Percentiles rank a stretch among this genome's conserved stretches.
These are phyloP conservation scores for Entoloma clypeatum DNA, from an alignment of 1,284 basidiomycete genomes.

Conservation along the genomic window DNA sequence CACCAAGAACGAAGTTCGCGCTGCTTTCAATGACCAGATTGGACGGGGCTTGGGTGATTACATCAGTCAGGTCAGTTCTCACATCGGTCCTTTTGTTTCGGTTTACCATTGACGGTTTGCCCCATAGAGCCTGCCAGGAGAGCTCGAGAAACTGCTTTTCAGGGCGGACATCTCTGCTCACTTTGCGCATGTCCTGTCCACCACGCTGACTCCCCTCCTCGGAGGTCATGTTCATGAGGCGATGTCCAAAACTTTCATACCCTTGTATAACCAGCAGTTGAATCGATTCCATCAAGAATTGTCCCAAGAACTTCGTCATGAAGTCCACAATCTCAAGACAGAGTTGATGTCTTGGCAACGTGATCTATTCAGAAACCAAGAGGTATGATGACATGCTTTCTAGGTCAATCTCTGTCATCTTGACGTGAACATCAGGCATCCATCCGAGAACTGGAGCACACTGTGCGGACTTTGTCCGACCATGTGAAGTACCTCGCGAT, in stretches of 20 bases:
- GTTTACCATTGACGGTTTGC: constrained; percentile 11
- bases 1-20: constrained; percentile 72
- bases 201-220: constrained; percentile 64
- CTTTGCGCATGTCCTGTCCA: constrained; percentile 66
- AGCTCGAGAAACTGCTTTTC: constrained; percentile 72
- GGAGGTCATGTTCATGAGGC: constrained; percentile 79
- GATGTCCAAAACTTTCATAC: constrained; percentile 67
- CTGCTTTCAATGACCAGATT: constrained; percentile 71
- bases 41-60: constrained; percentile 65
- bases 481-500: constrained; percentile 74
- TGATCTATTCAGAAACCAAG: constrained; percentile 69
- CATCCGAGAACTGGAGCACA: constrained; percentile 75
- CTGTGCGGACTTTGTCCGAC: constrained; percentile 65
- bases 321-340: constrained; percentile 70
- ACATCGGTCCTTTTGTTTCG: constrained; percentile 1
- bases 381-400: constrained; percentile 47
- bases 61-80: constrained; percentile 60
- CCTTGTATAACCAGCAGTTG: constrained; percentile 67
- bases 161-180: constrained; percentile 74
- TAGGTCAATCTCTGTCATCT: constrained; percentile 4
- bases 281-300: constrained; percentile 73
- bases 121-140: constrained; percentile 62
- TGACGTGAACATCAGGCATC: constrained; percentile 42
- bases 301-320: constrained; percentile 64
- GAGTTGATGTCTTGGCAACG: constrained; percentile 75